Evolutionary conservation across 176 grass and related monocot genomes (phyloP).

Genomic region (Triticum timopheevii): DNA sequence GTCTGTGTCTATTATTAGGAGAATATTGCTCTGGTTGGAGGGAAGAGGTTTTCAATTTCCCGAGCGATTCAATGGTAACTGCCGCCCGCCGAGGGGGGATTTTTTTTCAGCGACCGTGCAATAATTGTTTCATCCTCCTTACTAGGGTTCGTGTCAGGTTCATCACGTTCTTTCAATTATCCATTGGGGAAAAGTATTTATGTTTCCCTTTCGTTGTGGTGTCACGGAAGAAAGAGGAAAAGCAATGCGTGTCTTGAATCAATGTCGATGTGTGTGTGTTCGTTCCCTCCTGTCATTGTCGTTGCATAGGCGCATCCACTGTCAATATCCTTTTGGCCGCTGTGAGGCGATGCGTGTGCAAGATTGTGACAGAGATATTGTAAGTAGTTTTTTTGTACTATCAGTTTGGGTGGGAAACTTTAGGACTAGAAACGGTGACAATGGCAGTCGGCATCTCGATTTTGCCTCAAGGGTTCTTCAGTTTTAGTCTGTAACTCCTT

Average conservation of each 20-base stretch:
- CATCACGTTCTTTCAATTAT: neutral
- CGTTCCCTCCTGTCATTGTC: conserved; percentile 19
- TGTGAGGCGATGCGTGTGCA: conserved; percentile 13
- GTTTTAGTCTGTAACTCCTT: neutral
- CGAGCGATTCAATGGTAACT: conserved; percentile 14
- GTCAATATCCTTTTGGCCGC: neutral
- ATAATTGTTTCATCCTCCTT: neutral
- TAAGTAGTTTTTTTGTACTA: neutral
- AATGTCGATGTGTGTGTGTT: conserved; percentile 25
- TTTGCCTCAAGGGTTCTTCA: neutral
- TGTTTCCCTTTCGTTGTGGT: neutral
- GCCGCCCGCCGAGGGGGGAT: neutral
- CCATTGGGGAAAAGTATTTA: neutral
- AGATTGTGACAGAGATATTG: conserved; percentile 37
- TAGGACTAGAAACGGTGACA: neutral
- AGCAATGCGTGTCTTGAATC: neutral
- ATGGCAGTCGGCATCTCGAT: neutral
- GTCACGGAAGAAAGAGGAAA: conserved; percentile 19
- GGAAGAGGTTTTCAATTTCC: neutral
- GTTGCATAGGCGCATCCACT: conserved; percentile 1
- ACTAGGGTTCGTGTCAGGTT: conserved; percentile 9
- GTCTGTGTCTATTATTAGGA: neutral
- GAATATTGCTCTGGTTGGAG: neutral
- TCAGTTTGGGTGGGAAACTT: neutral
- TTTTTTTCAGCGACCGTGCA: neutral